Base-by-base conservation (phyloP, 2,329 filamentous ascomycete species). In the Akanthomyces dipterigenus region DNA sequence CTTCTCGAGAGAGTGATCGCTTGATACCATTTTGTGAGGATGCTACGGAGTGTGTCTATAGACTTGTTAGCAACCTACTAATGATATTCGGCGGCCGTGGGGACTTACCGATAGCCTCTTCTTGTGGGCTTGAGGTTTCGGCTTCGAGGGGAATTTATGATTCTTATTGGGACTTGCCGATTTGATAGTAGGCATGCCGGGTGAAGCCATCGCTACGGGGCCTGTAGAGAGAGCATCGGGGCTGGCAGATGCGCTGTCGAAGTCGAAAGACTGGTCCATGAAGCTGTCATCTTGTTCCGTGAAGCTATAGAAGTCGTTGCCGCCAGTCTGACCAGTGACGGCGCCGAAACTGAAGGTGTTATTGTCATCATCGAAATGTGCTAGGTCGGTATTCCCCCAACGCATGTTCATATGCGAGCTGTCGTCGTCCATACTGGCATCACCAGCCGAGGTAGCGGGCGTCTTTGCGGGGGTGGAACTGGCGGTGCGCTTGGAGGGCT, bases 231-330 rank as follows among this genome's bases (percentile, higher is more conserved):
- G 53, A 9, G 73, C 75, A 61, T 77, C 79, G 6, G 85, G 83
- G 63, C 83, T 88, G 65, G 79, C 84, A 2, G 82, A 80, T 9
- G 80, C 80, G 66, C 82, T 84, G 18, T 82, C 80, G 67, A 87
- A 86, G 65, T 85, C 81, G 65, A 86, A 84, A 53, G 77, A 73
- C 50, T 75, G 73, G 57, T 80, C 75, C 75, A 81, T 78, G 56
- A 76, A 76, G 65, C 75, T 75, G 63, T 80, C 78, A 61, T 72
- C 71, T 20, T 71, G 65, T n/a, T 72, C 68, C 34, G 65, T 63
- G 60, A 75, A 73, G 40, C 62, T 66, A 55, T 73, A 74, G 6
- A 75, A 61, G 51, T 64, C 68, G 28, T 71, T 71, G 54, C 71
- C 64, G 53, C 64, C 57, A 20, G 70, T 64, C 48, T 70, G 64